These are phyloP conservation scores for Entophlyctis luteolus DNA, from an alignment of 192 early-diverging fungal genomes.

Conservation along the genomic window DNA sequence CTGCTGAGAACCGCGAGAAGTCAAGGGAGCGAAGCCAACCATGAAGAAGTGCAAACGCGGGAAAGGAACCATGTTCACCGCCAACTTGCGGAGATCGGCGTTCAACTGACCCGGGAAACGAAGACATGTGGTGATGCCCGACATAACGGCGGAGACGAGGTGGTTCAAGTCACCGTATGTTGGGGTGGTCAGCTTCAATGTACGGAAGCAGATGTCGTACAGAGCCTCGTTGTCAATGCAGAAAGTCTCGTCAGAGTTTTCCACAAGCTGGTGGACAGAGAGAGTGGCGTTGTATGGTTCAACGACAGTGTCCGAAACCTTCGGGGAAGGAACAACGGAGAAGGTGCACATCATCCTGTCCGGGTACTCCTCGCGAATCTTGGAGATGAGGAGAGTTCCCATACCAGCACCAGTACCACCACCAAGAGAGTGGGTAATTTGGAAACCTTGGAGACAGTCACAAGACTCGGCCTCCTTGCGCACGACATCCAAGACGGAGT, in stretches of 20 bases:
- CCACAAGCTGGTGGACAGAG: conserved; percentile 94
- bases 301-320: conserved; percentile 96
- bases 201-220: conserved; percentile 98
- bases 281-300: conserved; percentile 99
- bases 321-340: conserved; percentile 94
- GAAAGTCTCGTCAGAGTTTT: conserved; percentile 98
- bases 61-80: conserved; percentile 84
- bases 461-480: conserved; percentile 94
- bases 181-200: conserved; percentile 87
- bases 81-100: conserved; percentile 57
- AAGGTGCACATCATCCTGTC: conserved; percentile 98
- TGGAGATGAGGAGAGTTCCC: conserved; percentile 92
- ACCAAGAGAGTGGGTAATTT: conserved; percentile 95
- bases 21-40: conserved; percentile 93
- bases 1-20: conserved; percentile 70
- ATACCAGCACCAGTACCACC: conserved; percentile 96
- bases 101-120: conserved; percentile 98
- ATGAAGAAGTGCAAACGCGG: conserved; percentile 99
- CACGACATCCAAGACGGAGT: conserved; percentile 89
- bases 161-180: conserved; percentile 92
- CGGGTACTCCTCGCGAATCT: conserved; percentile 98
- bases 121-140: conserved; percentile 89
- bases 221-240: conserved; percentile 99
- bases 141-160: conserved; percentile 93
- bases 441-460: conserved; percentile 98